phyloP scores from a whole-genome alignment of 495 filamentous ascomycete species.

The Penicillium canariense region DNA sequence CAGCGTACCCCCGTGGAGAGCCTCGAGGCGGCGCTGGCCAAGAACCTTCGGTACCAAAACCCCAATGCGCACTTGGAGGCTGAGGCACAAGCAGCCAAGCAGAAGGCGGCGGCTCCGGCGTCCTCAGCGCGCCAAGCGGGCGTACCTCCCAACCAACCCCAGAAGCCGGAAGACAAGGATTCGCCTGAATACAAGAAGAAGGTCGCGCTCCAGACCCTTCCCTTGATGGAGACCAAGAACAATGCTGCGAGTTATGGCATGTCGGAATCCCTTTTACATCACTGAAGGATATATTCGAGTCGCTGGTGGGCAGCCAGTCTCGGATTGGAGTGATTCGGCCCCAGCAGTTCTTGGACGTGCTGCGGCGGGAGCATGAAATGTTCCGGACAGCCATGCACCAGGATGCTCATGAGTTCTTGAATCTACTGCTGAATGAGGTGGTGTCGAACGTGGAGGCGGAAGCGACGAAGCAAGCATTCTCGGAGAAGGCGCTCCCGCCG shows the following conservation, averaged over 20 bases:
- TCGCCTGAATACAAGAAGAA: slow-evolving; percentile 97
- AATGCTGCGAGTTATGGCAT: slow-evolving; percentile 82
- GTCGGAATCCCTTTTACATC: slow-evolving; percentile 93
- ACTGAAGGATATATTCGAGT: slow-evolving; percentile 94
- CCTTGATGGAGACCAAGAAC: slow-evolving; percentile 77
- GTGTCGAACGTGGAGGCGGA: slow-evolving; percentile 89
- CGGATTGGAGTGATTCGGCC: slow-evolving; percentile 91
- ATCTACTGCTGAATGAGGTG: slow-evolving; percentile 91
- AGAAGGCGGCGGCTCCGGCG: slow-evolving; percentile 33
- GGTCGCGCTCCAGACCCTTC: slow-evolving; percentile 80
- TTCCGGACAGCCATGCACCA: slow-evolving; percentile 96
- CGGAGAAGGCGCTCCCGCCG: slow-evolving; percentile 37
- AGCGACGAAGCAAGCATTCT: slow-evolving; percentile 52
- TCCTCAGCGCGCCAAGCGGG: slow-evolving; percentile 47
- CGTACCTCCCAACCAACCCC: slow-evolving; percentile 51
- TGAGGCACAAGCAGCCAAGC: slow-evolving; percentile 44
- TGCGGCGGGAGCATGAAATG: slow-evolving; percentile 95
- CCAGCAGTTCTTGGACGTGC: slow-evolving; percentile 86
- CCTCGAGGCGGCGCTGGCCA: slow-evolving; percentile 45
- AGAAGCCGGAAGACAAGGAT: slow-evolving; percentile 76
- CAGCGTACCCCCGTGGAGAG: slow-evolving; percentile 57
- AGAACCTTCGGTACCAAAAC: slow-evolving; percentile 49
- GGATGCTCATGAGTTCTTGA: slow-evolving; percentile 96
- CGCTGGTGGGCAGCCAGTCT: slow-evolving; percentile 75
- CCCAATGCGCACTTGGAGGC: slow-evolving; percentile 40